phyloP scores from a whole-genome alignment of 805 yeast genomes.

The Pichia deserticola region DNA sequence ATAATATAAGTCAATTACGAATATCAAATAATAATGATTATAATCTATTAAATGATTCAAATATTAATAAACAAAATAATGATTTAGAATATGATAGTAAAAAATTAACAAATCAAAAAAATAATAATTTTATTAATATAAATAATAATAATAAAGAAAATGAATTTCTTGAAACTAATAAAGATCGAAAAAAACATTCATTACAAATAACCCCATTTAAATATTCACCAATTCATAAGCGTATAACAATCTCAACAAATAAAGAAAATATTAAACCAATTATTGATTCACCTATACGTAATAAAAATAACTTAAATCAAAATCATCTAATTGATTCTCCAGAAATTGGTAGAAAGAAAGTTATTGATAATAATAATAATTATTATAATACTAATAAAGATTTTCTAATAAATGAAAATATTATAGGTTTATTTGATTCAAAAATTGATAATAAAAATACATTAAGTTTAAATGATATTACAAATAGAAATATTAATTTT shows the following conservation, averaged over 20 bases:
- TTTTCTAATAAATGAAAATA: conserved; percentile 14
- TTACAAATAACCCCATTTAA: conserved; percentile 12
- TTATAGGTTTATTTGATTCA: conserved; percentile 11
- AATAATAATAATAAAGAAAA: neutral
- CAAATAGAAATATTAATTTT: neutral
- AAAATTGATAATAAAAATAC: conserved; percentile 1
- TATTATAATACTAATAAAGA: conserved; percentile 7
- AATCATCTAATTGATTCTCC: conserved; percentile 16
- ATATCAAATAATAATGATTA: neutral
- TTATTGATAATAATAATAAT: too few species aligned
- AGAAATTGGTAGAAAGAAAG: conserved; percentile 17
- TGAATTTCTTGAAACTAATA: neutral
- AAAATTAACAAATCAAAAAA: neutral
- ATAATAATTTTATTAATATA: too few species aligned
- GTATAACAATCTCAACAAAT: neutral
- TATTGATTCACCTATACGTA: neutral
- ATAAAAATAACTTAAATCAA: neutral
- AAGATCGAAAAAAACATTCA: neutral
- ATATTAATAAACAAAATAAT: too few species aligned
- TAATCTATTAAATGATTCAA: too few species aligned
- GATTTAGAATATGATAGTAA: too few species aligned
- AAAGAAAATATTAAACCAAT: conserved; percentile 1
- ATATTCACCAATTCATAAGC: conserved; percentile 19
- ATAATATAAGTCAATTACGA: neutral
- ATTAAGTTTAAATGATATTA: neutral